These are phyloP conservation scores for Aspergillus niger DNA, from an alignment of 2,329 filamentous ascomycete species.

Conservation along the genomic window DNA sequence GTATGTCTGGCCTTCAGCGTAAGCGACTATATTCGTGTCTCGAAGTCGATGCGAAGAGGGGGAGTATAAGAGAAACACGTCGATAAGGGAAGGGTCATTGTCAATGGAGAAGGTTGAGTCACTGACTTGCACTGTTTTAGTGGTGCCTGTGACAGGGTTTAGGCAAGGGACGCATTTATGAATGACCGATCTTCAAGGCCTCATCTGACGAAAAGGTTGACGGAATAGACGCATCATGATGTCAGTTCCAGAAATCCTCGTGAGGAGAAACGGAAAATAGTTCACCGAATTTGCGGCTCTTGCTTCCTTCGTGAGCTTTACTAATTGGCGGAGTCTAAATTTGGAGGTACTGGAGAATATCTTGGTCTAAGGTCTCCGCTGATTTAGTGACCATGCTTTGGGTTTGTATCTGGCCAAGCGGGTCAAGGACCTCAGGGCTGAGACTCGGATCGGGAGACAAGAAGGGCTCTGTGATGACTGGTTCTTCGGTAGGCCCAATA, in stretches of 20 bases:
- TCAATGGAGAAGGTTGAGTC: neutral
- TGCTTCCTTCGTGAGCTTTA: neutral
- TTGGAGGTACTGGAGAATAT: conserved; percentile 8
- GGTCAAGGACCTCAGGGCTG: neutral
- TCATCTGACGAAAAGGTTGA: neutral
- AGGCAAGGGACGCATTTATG: neutral
- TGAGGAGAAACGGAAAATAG: neutral
- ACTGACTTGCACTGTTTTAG: neutral
- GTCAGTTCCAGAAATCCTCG: neutral
- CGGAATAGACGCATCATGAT: conserved; percentile 3
- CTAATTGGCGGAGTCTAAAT: neutral
- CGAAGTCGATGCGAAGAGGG: neutral
- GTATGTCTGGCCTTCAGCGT: neutral
- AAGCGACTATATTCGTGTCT: neutral
- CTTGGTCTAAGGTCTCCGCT: neutral
- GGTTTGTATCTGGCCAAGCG: neutral
- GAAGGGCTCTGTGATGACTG: neutral
- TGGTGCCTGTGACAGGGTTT: neutral
- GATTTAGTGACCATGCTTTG: neutral
- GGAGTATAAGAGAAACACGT: neutral
- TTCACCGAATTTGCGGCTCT: neutral
- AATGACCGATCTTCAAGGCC: neutral
- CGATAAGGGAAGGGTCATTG: neutral
- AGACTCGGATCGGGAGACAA: neutral
- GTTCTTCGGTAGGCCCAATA: conserved; percentile 51